phyloP scores from a whole-genome alignment of 352 stramenopile genomes.

The Pythium diclinum region DNA sequence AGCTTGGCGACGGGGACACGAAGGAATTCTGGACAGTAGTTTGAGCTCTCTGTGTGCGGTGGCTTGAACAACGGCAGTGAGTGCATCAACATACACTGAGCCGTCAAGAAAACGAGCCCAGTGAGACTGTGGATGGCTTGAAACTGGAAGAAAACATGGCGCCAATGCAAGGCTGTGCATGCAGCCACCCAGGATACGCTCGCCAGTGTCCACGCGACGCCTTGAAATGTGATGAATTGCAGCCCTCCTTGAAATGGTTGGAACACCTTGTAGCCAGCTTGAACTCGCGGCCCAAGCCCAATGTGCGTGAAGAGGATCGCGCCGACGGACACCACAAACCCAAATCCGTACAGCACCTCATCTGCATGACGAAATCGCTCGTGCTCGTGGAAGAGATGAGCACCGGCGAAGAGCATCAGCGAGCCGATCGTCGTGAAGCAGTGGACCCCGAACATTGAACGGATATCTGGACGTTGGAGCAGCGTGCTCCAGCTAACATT shows the following conservation, averaged over 20 bases:
- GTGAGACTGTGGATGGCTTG: conserved; percentile 42
- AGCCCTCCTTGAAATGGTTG: conserved; percentile 50
- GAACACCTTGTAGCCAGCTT: conserved; percentile 38
- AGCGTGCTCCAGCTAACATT: conserved; percentile 25
- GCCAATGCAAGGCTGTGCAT: conserved; percentile 48
- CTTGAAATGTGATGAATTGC: conserved; percentile 49
- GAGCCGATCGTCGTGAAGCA: conserved; percentile 32
- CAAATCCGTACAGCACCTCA: conserved; percentile 50
- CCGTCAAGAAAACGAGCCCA: conserved; percentile 38
- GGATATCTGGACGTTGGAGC: conserved; percentile 25
- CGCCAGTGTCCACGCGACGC: conserved; percentile 48
- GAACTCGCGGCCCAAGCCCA: conserved; percentile 34
- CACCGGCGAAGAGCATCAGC: conserved; percentile 31
- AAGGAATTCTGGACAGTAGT: conserved; percentile 5
- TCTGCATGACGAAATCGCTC: conserved; percentile 30
- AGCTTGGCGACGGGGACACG: conserved; percentile 10
- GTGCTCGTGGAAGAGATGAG: conserved; percentile 31
- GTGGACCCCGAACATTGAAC: conserved; percentile 32
- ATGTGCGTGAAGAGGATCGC: conserved; percentile 41
- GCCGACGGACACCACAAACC: conserved; percentile 34
- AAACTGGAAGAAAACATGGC: conserved; percentile 42
- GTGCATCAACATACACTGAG: conserved; percentile 38
- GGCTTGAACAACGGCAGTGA: conserved; percentile 41
- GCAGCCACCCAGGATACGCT: conserved; percentile 38
- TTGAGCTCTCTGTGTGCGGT: neutral